Conservation (phyloP, 192 early-diverging fungal genomes). For the Umbelopsis vinacea region DNA sequence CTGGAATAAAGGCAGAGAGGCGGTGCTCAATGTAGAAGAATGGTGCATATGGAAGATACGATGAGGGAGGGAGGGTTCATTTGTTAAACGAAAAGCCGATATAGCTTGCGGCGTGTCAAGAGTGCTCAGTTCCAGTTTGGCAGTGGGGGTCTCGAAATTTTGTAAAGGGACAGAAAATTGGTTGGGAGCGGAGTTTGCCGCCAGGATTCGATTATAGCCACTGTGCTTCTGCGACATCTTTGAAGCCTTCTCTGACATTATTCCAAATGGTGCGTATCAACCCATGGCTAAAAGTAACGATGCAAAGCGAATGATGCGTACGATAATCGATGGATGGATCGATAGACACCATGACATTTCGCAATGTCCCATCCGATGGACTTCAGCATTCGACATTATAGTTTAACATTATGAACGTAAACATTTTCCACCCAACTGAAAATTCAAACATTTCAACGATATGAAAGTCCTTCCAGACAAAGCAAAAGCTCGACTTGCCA, state of each 20-base stretch:
- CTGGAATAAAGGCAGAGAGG: too few species aligned
- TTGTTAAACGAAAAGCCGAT: too few species aligned
- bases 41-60: too few species aligned
- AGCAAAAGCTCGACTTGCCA: neutral
- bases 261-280: conserved; percentile 21
- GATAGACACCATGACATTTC: neutral
- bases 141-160: too few species aligned
- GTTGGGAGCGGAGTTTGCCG: neutral
- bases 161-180: neutral
- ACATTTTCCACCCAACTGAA: neutral
- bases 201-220: neutral
- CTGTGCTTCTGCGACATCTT: neutral
- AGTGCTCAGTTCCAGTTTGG: too few species aligned
- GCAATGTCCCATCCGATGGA: neutral
- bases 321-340: conserved; percentile 12
- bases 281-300: neutral
- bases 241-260: conserved; percentile 24
- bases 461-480: neutral
- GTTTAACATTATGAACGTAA: neutral
- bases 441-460: neutral
- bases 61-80: too few species aligned
- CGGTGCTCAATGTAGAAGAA: too few species aligned
- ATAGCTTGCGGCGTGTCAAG: too few species aligned
- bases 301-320: neutral
- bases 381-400: neutral